Evolutionary conservation across 169 alveolate genomes (phyloP).

Genomic region (Cytauxzoon felis): DNA sequence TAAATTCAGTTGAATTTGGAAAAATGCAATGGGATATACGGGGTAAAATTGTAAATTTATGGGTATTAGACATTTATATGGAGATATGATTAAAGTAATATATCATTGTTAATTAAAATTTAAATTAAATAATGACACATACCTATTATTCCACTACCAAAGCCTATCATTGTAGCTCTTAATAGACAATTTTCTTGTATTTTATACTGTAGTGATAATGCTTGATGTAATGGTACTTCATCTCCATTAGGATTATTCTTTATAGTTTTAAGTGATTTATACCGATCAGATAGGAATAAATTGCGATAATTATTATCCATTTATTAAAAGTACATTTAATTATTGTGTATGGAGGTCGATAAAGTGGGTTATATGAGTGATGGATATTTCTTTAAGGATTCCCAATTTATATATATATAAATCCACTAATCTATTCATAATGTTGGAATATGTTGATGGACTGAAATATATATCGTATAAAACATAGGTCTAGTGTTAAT

Average conservation of each 20-base stretch:
- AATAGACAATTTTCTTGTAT: slow-evolving; percentile 49
- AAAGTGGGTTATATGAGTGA: too few species aligned
- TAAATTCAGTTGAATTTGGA: too few species aligned
- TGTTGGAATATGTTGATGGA: too few species aligned
- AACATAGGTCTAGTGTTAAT: too few species aligned
- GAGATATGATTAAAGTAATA: neutral
- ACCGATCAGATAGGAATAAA: slow-evolving; percentile 52
- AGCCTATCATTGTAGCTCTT: slow-evolving; percentile 46
- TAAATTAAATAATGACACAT: neutral
- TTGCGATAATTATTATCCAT: slow-evolving; percentile 40
- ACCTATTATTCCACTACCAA: slow-evolving; percentile 60
- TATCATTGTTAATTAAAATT: neutral
- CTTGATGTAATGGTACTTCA: slow-evolving; percentile 21
- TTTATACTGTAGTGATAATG: slow-evolving; percentile 27
- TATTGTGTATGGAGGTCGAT: too few species aligned
- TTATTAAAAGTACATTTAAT: slow-evolving; percentile 3
- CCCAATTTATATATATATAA: too few species aligned
- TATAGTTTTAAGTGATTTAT: slow-evolving; percentile 6
- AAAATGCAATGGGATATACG: too few species aligned
- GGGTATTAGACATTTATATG: too few species aligned
- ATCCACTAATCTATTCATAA: too few species aligned
- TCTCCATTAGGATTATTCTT: slow-evolving; percentile 9
- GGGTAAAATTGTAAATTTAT: too few species aligned
- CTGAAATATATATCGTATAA: too few species aligned
- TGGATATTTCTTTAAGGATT: too few species aligned